These are phyloP conservation scores for Ceratobasidium theobromae DNA, from an alignment of 1,284 basidiomycete species.

Conservation along the genomic window DNA sequence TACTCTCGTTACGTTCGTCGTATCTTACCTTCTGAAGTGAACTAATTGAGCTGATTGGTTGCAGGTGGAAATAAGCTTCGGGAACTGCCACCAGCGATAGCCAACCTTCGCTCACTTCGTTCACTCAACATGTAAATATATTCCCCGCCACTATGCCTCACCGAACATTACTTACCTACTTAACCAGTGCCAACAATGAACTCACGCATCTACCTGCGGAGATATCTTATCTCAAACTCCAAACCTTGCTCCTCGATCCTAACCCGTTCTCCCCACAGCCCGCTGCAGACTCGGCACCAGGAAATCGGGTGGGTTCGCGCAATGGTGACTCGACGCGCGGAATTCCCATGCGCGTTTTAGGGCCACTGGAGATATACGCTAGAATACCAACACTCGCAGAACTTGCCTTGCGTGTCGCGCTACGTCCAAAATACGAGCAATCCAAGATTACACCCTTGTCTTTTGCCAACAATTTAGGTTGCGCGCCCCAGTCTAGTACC, in stretches of 20 bases:
- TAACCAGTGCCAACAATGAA: slow-evolving; percentile 15
- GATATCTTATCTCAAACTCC: slow-evolving; percentile 5
- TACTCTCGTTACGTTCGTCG: slow-evolving; percentile 15
- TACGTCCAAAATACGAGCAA: not conserved
- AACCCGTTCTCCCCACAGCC: slow-evolving; percentile 20
- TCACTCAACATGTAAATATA: slow-evolving; percentile 18
- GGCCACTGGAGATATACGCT: not conserved
- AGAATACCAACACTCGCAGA: slow-evolving; percentile 7
- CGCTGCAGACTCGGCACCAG: not conserved
- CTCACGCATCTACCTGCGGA: slow-evolving; percentile 10
- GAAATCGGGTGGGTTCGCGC: not conserved
- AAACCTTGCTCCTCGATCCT: slow-evolving; percentile 24
- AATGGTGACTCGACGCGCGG: too few relatives aligned
- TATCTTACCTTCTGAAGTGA: not conserved
- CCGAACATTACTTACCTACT: not conserved
- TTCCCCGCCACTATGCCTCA: not conserved
- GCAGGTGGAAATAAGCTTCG: slow-evolving; percentile 14
- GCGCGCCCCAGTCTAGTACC: not conserved
- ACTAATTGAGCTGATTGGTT: not conserved
- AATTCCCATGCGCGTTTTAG: too few relatives aligned
- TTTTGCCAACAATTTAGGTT: not conserved
- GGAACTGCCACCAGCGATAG: slow-evolving; percentile 4
- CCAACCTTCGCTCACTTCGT: slow-evolving; percentile 4
- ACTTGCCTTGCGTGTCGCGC: slow-evolving; percentile 7
- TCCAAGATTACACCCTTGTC: not conserved